phyloP scores from a whole-genome alignment of 805 yeast genomes.

The Isabelozyma heimii region DNA sequence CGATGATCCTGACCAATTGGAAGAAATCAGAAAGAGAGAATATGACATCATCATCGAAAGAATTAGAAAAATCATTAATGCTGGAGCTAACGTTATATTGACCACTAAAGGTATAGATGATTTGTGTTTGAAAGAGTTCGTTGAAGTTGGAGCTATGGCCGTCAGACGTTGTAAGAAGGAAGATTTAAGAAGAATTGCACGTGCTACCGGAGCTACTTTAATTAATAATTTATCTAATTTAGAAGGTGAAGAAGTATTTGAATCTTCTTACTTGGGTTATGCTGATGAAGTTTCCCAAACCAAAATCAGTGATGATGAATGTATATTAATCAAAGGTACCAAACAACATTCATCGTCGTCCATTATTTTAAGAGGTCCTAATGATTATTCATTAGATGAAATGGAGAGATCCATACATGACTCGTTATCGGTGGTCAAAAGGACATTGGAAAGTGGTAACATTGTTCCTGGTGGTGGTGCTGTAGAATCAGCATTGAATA shows the following conservation, averaged over 20 bases:
- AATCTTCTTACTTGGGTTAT: constrained; percentile 75
- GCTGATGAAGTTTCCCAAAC: constrained; percentile 93
- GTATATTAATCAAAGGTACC: constrained; percentile 87
- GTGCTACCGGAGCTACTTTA: constrained; percentile 96
- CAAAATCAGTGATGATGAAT: constrained; percentile 92
- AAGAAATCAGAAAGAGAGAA: constrained; percentile 86
- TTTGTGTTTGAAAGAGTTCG: constrained; percentile 84
- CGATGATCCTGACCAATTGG: constrained; percentile 96
- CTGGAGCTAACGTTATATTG: constrained; percentile 91
- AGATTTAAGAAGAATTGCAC: constrained; percentile 92
- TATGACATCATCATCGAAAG: constrained; percentile 82
- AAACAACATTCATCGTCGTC: constrained; percentile 89
- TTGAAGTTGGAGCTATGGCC: constrained; percentile 89
- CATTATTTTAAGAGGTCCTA: constrained; percentile 91
- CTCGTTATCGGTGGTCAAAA: constrained; percentile 88
- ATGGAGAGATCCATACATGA: constrained; percentile 98
- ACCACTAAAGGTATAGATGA: constrained; percentile 96
- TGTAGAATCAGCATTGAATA: constrained; percentile 95
- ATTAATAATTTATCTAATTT: constrained; percentile 84
- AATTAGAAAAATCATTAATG: constrained; percentile 71
- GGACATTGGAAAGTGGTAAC: constrained; percentile 89
- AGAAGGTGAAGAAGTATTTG: constrained; percentile 95
- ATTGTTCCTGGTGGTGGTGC: constrained; percentile 99
- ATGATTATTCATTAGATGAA: constrained; percentile 93
- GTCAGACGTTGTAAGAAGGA: constrained; percentile 97